phyloP scores from a whole-genome alignment of 163 green algal species.

The Botryococcus braunii region DNA sequence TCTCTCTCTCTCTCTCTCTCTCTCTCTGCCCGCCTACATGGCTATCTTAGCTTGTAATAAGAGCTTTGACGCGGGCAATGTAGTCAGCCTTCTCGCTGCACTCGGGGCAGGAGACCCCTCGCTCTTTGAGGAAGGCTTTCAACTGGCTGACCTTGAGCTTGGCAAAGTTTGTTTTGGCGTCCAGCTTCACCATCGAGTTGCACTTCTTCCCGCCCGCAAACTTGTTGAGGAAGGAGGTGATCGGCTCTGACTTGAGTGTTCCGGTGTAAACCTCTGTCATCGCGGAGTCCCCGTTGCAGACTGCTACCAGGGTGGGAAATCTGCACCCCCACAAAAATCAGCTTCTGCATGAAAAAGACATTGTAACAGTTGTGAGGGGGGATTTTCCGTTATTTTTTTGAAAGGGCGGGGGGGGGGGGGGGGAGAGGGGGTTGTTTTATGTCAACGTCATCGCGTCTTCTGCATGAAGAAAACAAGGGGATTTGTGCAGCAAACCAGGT shows the following conservation, averaged over 20 bases:
- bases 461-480: no score
- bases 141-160: slow-evolving; percentile 53
- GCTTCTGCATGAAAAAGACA: no score
- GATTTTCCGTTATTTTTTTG: no score
- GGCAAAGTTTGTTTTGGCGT: slow-evolving; percentile 47
- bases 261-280: slow-evolving; percentile 26
- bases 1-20: slow-evolving; percentile 4
- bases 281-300: slow-evolving; percentile 59
- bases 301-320: slow-evolving; percentile 49
- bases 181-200: slow-evolving; percentile 21
- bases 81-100: slow-evolving; percentile 75
- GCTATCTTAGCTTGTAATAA: no score
- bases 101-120: slow-evolving; percentile 47
- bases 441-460: no score
- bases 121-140: slow-evolving; percentile 55
- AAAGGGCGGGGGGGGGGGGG: no score
- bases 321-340: no score
- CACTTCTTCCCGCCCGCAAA: slow-evolving; percentile 46
- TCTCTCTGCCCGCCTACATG: not conserved
- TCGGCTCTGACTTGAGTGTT: slow-evolving; percentile 41
- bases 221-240: slow-evolving; percentile 32
- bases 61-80: slow-evolving; percentile 34
- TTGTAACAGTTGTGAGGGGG: no score
- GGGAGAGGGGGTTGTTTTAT: no score
- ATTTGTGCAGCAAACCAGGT: no score